Conservation (phyloP, 192 early-diverging fungal species). For the Funneliformis geosporum region DNA sequence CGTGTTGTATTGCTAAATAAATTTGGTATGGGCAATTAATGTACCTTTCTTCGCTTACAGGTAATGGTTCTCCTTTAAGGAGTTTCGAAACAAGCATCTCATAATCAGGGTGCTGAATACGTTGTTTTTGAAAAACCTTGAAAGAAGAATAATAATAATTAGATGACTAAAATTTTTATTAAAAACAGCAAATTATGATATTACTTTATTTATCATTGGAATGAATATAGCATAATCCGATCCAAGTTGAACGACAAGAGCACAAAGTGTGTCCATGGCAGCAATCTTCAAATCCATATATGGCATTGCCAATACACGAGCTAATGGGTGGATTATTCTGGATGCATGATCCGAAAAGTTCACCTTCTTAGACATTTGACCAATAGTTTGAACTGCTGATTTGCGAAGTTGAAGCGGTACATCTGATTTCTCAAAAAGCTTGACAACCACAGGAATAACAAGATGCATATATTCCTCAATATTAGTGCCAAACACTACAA, state of each 20-base stretch:
- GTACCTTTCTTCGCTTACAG: slow-evolving; percentile 33
- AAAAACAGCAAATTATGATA: neutral
- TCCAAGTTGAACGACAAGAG: slow-evolving; percentile 80
- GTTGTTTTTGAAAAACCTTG: slow-evolving; percentile 56
- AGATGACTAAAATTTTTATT: neutral
- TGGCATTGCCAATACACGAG: slow-evolving; percentile 66
- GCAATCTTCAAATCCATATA: slow-evolving; percentile 56
- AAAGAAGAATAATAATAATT: neutral
- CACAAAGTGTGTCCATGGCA: slow-evolving; percentile 82
- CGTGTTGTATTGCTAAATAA: neutral
- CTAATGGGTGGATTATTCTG: slow-evolving; percentile 81
- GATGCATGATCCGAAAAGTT: slow-evolving; percentile 85
- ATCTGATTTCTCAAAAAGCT: slow-evolving; percentile 74
- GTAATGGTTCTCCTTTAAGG: slow-evolving; percentile 76
- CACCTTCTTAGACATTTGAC: slow-evolving; percentile 72
- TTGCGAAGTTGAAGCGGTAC: slow-evolving; percentile 61
- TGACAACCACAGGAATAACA: slow-evolving; percentile 81
- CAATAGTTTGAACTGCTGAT: slow-evolving; percentile 70
- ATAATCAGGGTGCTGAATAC: slow-evolving; percentile 73
- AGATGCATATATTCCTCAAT: slow-evolving; percentile 93
- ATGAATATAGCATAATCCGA: slow-evolving; percentile 87
- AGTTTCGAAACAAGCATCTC: slow-evolving; percentile 74
- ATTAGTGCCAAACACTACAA: slow-evolving; percentile 81
- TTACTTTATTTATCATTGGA: slow-evolving; percentile 80
- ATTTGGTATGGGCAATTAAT: neutral